A percentile compares a stretch with the other conserved stretches of the same genome.
These are phyloP conservation scores for Onygenales sp. DNA, from an alignment of 2,329 filamentous ascomycete species.

Conservation along the genomic window DNA sequence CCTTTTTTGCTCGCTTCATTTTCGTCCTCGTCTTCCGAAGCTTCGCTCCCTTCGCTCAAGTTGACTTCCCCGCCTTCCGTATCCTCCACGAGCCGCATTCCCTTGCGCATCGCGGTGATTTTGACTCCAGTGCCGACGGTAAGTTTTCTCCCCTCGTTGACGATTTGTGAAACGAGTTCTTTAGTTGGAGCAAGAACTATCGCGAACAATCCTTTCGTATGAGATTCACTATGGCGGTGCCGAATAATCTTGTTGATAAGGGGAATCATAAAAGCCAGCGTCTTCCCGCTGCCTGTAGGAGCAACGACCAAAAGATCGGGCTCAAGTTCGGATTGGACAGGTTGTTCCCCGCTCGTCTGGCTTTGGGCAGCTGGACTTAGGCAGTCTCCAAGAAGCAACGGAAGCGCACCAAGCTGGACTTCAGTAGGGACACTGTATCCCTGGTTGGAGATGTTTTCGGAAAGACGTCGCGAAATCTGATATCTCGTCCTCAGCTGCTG, in stretches of 20 bases:
- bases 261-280: slow-evolving; percentile 82
- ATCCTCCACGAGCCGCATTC: slow-evolving; percentile 57
- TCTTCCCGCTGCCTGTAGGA: slow-evolving; percentile 95
- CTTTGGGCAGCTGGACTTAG: slow-evolving; percentile 31
- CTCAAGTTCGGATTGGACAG: slow-evolving; percentile 17
- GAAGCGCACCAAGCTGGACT: slow-evolving; percentile 80
- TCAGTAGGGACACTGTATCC: slow-evolving; percentile 84
- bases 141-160: slow-evolving; percentile 74
- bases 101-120: slow-evolving; percentile 75
- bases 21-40: slow-evolving; percentile 22
- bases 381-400: slow-evolving; percentile 55
- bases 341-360: slow-evolving; percentile 18
- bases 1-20: slow-evolving; percentile 15
- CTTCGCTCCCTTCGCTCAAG: slow-evolving; percentile 30
- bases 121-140: slow-evolving; percentile 66
- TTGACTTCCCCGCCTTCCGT: slow-evolving; percentile 30
- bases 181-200: slow-evolving; percentile 71
- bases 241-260: slow-evolving; percentile 66
- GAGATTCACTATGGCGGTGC: slow-evolving; percentile 36
- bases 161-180: slow-evolving; percentile 73
- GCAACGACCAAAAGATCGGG: slow-evolving; percentile 81
- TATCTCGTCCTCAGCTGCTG: slow-evolving; percentile 60
- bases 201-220: slow-evolving; percentile 52
- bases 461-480: slow-evolving; percentile 62
- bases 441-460: slow-evolving; percentile 71